Base-by-base conservation (phyloP, 2,329 filamentous ascomycete species). In the Monosporascus sp. region DNA sequence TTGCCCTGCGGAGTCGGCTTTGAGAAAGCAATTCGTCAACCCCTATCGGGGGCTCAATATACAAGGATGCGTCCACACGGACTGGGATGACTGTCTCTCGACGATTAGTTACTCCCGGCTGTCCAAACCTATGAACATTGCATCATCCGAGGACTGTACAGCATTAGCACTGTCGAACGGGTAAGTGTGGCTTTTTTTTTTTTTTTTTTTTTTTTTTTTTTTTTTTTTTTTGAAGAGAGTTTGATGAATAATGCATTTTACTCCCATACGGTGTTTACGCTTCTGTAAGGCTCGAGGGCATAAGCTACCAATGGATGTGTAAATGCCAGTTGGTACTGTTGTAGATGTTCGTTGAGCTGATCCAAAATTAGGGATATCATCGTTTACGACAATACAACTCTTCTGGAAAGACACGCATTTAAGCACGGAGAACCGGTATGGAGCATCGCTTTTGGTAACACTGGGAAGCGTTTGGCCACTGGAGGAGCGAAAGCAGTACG, bases 61-160 rank as follows among this genome's bases (percentile, higher is more conserved):
- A 0, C 50, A 55, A 0, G 61, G 63, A 0, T 22, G 58, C 3
- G 46, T 56, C 1, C 5, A 47, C 1, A 47, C 27, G 1, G 24
- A 45, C 3, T 66, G 64, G 63, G 56, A 65, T 24, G 57, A 65
- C 47, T 61, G 60, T 35, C 48, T 64, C 7, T 47, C 52, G 1
- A 65, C 60, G 0, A 62, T 64, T 24, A 27, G 20, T 1, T 65
- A 63, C 39, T 18, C 54, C 1, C 44, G 47, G 0, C n/a, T n/a
- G 2, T 50, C 37, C 5, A 54, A 52, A 17, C 61, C 58, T 1
- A 52, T 52, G 8, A 37, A 20, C 0, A 47, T 55, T 43, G 57
- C 54, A 18, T 41, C 52, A 4, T 52, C 43, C 2, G 54, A 52
- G 2, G 27, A 31, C 27, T 38, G 43, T 22, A 58, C 60, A 37